A percentile compares a stretch with the other conserved stretches of the same genome.
phyloP scores from a whole-genome alignment of 1,139 yeast genomes.

The Candida glucosophila region DNA sequence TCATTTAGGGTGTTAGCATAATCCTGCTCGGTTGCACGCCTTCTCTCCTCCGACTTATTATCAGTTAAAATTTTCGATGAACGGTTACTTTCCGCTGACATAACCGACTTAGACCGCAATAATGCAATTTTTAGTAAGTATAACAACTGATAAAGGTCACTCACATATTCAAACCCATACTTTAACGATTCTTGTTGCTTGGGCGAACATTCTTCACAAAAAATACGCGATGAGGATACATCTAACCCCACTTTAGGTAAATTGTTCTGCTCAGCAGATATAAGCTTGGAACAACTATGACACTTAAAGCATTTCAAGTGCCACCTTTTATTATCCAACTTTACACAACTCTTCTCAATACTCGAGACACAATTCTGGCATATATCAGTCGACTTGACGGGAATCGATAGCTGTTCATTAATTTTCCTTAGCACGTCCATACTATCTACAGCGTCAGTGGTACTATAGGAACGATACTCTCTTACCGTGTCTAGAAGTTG shows the following conservation, averaged over 20 bases:
- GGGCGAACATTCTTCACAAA: slow-evolving; percentile 55
- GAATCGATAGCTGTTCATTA: slow-evolving; percentile 30
- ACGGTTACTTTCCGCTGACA: slow-evolving; percentile 19
- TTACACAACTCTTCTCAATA: slow-evolving; percentile 75
- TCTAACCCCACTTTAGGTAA: no score
- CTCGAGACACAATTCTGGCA: slow-evolving; percentile 66
- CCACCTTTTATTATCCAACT: slow-evolving; percentile 64
- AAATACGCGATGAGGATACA: no score
- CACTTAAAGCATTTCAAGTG: slow-evolving; percentile 70
- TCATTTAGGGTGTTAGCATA: slow-evolving; percentile 69
- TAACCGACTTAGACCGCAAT: slow-evolving; percentile 65
- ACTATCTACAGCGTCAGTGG: slow-evolving; percentile 1
- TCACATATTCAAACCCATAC: slow-evolving; percentile 46
- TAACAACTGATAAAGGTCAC: slow-evolving; percentile 64
- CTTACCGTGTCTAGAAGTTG: slow-evolving; percentile 43
- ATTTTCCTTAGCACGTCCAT: slow-evolving; percentile 21
- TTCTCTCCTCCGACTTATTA: slow-evolving; percentile 1
- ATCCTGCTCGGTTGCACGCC: slow-evolving; percentile 37
- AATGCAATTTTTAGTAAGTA: slow-evolving; percentile 79
- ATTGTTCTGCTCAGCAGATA: slow-evolving; percentile 15
- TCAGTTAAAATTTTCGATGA: slow-evolving; percentile 3
- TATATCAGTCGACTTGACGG: slow-evolving; percentile 66
- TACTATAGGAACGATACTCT: slow-evolving; percentile 16
- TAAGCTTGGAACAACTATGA: slow-evolving; percentile 26
- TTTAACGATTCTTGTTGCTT: slow-evolving; percentile 8